Percentiles rank a stretch among this genome's conserved stretches.
phyloP scores from a whole-genome alignment of 768 basidiomycete species.

The Russula earlei region DNA sequence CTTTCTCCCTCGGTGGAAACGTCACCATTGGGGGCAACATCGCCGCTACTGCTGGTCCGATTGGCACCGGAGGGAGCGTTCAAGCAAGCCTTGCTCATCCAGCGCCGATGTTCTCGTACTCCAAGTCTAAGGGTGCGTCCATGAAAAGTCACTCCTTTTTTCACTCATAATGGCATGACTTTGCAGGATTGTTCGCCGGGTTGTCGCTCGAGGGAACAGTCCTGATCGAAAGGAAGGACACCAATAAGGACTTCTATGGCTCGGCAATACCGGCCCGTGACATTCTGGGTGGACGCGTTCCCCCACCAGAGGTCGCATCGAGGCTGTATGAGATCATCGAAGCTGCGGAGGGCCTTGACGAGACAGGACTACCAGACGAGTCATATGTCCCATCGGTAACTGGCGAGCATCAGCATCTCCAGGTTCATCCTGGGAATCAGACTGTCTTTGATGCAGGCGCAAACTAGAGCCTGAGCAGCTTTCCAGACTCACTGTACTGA shows the following conservation, averaged over 20 bases:
- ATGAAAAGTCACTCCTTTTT: neutral
- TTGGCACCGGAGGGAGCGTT: slow-evolving; percentile 88
- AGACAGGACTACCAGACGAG: slow-evolving; percentile 64
- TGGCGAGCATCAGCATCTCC: slow-evolving; percentile 54
- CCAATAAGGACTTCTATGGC: slow-evolving; percentile 94
- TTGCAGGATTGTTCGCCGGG: slow-evolving; percentile 83
- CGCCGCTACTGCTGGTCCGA: slow-evolving; percentile 80
- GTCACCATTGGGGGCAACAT: slow-evolving; percentile 90
- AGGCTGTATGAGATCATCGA: slow-evolving; percentile 93
- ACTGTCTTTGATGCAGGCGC: slow-evolving; percentile 76
- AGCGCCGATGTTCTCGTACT: slow-evolving; percentile 95
- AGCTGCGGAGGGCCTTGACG: slow-evolving; percentile 88
- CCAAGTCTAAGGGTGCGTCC: slow-evolving; percentile 78
- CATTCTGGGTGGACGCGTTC: slow-evolving; percentile 88
- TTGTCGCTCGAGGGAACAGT: slow-evolving; percentile 90
- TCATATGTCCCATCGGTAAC: slow-evolving; percentile 67
- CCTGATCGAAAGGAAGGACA: slow-evolving; percentile 91
- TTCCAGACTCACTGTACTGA: neutral
- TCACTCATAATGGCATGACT: neutral
- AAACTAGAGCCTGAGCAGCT: slow-evolving; percentile 13
- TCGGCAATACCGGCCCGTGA: slow-evolving; percentile 81
- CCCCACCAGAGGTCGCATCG: slow-evolving; percentile 94
- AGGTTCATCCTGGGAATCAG: slow-evolving; percentile 32
- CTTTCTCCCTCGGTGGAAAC: slow-evolving; percentile 93
- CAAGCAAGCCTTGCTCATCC: slow-evolving; percentile 85